Percentiles rank a stretch among this genome's conserved stretches.
Conservation (phyloP, 306 rosid genomes). For the Prunus davidiana region DNA sequence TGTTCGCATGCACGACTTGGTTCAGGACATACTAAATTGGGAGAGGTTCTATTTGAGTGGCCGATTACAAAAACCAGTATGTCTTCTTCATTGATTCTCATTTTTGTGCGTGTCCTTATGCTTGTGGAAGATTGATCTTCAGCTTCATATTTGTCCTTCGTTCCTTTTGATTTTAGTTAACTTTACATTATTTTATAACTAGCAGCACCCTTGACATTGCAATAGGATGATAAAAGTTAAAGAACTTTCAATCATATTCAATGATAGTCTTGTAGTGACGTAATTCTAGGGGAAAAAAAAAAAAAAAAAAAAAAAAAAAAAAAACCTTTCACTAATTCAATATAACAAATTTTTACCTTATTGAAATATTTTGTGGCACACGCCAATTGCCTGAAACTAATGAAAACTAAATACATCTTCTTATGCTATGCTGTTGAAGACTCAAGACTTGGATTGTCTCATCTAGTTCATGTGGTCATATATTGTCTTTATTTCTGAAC, state of each 20-base stretch:
- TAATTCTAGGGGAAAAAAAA: background rate
- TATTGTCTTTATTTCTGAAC: background rate
- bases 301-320: no score
- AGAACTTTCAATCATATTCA: background rate
- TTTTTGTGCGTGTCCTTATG: background rate
- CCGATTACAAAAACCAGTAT: slow-evolving; percentile 90
- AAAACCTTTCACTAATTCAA: no score
- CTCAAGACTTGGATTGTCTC: background rate
- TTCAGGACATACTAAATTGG: slow-evolving; percentile 71
- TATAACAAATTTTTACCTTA: background rate
- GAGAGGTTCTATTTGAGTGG: slow-evolving; percentile 89
- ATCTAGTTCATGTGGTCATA: background rate
- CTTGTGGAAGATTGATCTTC: background rate
- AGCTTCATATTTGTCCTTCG: background rate
- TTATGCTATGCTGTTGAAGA: background rate
- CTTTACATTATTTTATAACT: background rate
- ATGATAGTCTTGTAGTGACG: background rate
- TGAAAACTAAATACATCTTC: background rate
- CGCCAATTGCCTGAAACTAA: background rate
- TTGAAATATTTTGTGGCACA: background rate
- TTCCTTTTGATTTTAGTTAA: background rate
- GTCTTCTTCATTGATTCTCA: slow-evolving; percentile 14
- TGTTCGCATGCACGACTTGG: slow-evolving; percentile 69
- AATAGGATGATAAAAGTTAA: background rate
- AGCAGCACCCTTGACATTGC: background rate